Base-by-base conservation (phyloP, 352 stramenopile genomes). In the Globisporangium splendens region DNA sequence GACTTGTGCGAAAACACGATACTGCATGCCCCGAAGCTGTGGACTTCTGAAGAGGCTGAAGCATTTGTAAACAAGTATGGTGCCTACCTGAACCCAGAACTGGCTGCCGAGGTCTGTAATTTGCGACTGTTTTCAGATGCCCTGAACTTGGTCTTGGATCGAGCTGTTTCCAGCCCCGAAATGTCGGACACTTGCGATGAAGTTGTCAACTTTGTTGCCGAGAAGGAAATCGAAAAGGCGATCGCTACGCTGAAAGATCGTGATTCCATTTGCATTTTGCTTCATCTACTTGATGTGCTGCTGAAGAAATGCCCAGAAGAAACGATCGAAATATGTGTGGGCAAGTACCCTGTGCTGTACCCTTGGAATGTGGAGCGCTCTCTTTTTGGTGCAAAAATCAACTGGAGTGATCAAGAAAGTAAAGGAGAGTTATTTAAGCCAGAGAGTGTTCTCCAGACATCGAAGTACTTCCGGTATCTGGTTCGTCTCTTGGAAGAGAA, bases 361-460 rank as follows among this genome's bases (percentile, higher is more conserved):
- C 83, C 84, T 13, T 93, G 84, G 81, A 95, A 95, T 54, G 72
- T 95, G 1, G 83, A 95, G 48, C 70, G 77, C 15, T 83, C 73
- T 44, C 66, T 95, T 4, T 94, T 94, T 66, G 86, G 86, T 15
- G 67, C 56, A 5, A 61, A 74, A 17, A 63, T 89, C 3, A 54
- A 72, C 10, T 83, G 70, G 61, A 62, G 68, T 43, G 63, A 75
- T 21, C 64, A 84, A 46, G 69, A 73, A 20, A 31, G 39, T 41
- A 56, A 61, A 39, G 53, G 56, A 10, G 59, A 77, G 31, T 50
- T 77, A 21, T 63, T 77, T 2, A 67, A 72, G 53, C 62, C 70
- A 17, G 70, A 73, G 15, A 71, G 71, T n/a, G 51, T 83, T 5
- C 51, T 59, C 5, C 81, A 89, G 44, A 86, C 75, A 0, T 71